Conservation (phyloP, 805 yeast species). For the Kurtzmaniella fragi region DNA sequence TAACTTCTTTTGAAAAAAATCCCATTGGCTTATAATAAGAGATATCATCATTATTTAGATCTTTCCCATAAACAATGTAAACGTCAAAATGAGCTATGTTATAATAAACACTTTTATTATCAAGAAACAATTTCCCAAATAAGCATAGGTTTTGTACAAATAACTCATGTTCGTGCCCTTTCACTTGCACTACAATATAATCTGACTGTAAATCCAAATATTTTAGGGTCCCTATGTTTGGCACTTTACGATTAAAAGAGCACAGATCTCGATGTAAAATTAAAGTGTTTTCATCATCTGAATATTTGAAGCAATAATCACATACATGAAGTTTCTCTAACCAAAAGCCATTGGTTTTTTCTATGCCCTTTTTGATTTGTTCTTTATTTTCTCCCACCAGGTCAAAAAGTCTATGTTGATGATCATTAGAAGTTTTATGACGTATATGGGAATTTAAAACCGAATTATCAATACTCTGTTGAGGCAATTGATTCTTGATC, state of each 20-base stretch:
- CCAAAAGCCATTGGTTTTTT: constrained; percentile 37
- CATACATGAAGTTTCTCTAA: constrained; percentile 65
- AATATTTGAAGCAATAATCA: constrained; percentile 78
- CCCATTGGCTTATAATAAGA: constrained; percentile 61
- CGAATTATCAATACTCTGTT: too few relatives aligned
- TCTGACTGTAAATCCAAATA: constrained; percentile 52
- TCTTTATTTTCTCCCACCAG: too few relatives aligned
- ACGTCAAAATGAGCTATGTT: constrained; percentile 76
- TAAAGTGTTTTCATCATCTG: constrained; percentile 43
- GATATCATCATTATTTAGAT: constrained; percentile 11
- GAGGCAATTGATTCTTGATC: too few relatives aligned
- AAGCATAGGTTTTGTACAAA: constrained; percentile 81
- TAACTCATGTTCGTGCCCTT: constrained; percentile 58
- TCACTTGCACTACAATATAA: constrained; percentile 55
- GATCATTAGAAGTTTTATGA: too few relatives aligned
- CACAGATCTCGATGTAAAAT: constrained; percentile 49
- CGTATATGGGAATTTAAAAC: too few relatives aligned
- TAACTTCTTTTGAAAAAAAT: constrained; percentile 82
- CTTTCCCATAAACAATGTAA: constrained; percentile 61
- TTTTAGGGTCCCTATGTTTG: constrained; percentile 59
- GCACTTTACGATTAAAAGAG: constrained; percentile 21
- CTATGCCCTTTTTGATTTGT: too few relatives aligned
- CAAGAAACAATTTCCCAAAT: constrained; percentile 83
- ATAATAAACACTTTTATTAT: constrained; percentile 84
- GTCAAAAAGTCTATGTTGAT: too few relatives aligned